Evolutionary conservation across 2,329 filamentous ascomycete species (phyloP), one percentile per base, ranked within the genome.

Genomic region (Cercospora sp.): DNA sequence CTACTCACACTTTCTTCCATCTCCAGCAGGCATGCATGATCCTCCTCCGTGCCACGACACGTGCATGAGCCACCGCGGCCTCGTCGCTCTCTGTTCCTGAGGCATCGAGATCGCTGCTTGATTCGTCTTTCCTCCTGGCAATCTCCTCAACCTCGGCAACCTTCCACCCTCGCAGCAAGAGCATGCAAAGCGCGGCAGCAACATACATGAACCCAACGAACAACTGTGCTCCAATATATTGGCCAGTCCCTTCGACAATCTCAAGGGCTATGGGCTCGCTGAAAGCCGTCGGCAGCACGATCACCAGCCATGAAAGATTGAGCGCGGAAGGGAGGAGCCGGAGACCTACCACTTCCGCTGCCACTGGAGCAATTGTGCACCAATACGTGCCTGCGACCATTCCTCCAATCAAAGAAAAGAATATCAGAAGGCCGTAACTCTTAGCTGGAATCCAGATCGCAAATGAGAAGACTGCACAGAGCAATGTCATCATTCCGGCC

Each of bases 371-470:
- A 30, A 90, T 85, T 1, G 89, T 89, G 8, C 74, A 72, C 79
- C 88, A 93, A 72, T 91, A 89, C 0, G 88, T 89, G 6, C 92
- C 92, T 2, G 87, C 88, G 1, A 93, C 88, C 2, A 82, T 84
- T 2, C 91, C 91, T 5, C 83, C 84, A 1, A 92, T 78, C 13
- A 94, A 79, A 0, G 88, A 85, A 74, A 91, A 94, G 73, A 94
- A 86, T 34, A 94, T 84, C 30, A 92, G 82, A 0, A 91, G 87
- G 0, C 87, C 89, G 70, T 88, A 91, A 70, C 84, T 86, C 51
- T 87, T 86, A 1, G 90, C 90, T 69, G 89, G 88, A 65, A 89
- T 88, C 92, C 92, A 94, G 37, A 94, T 84, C 21, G 90, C 85
- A 55, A 94, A 84, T 43, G 87, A 86, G 40, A 91, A 86, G 1